Evolutionary conservation across 2,329 filamentous ascomycete species (phyloP).

Genomic region (Sporothrix variecibatus): DNA sequence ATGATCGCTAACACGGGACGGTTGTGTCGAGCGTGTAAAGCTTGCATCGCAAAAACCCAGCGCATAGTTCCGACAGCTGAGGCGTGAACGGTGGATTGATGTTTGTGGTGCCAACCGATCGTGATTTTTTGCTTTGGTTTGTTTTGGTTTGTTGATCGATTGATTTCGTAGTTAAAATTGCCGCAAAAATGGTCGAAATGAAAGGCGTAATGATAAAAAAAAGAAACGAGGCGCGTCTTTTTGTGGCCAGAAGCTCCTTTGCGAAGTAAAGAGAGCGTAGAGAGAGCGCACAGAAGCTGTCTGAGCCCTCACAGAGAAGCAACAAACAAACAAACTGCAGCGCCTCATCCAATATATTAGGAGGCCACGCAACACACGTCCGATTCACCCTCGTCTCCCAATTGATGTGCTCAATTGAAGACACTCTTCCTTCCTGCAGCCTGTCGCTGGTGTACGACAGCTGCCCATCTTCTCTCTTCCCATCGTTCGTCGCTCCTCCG

Average conservation of each 20-base stretch:
- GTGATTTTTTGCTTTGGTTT: neutral
- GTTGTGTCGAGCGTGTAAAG: neutral
- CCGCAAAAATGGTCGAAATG: constrained; percentile 6
- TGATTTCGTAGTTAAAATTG: neutral
- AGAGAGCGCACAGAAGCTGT: constrained; percentile 9
- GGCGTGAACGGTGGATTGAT: neutral
- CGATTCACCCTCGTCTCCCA: constrained; percentile 8
- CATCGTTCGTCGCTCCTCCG: neutral
- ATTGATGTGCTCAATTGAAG: neutral
- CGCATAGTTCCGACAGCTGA: neutral
- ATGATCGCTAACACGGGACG: neutral
- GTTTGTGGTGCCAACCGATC: neutral
- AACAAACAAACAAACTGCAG: neutral
- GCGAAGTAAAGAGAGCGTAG: constrained; percentile 10
- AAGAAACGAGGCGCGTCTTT: constrained; percentile 18
- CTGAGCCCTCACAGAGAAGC: neutral
- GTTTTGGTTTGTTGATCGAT: neutral
- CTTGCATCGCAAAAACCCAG: constrained; percentile 6
- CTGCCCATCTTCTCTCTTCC: neutral
- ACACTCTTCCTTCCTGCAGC: neutral
- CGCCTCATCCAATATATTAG: constrained; percentile 26
- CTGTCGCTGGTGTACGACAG: neutral
- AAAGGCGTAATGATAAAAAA: constrained; percentile 12
- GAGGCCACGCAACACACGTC: constrained; percentile 28
- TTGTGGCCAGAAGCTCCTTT: constrained; percentile 23